Percentiles rank a stretch among this genome's conserved stretches.
phyloP scores from a whole-genome alignment of 768 basidiomycete genomes.

The Pisolithus sp. region DNA sequence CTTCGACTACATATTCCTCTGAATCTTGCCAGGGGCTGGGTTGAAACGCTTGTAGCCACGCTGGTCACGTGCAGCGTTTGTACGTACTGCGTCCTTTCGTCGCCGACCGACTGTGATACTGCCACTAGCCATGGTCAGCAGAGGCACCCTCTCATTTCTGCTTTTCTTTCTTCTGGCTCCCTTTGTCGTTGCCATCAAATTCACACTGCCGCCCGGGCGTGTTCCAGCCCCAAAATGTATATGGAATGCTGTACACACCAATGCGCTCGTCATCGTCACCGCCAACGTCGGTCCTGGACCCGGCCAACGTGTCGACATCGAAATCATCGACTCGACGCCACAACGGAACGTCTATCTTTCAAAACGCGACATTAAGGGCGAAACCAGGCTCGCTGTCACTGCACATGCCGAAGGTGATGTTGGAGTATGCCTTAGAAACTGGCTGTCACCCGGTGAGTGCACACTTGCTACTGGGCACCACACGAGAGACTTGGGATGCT shows the following conservation, averaged over 20 bases:
- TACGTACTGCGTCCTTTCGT: too few relatives aligned
- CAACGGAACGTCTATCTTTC: conserved; percentile 85
- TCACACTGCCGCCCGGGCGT: conserved; percentile 63
- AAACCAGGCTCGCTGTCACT: conserved; percentile 90
- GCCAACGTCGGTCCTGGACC: conserved; percentile 79
- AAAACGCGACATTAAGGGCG: conserved; percentile 82
- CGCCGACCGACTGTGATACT: too few relatives aligned
- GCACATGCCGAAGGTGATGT: conserved; percentile 91
- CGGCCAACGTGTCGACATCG: conserved; percentile 84
- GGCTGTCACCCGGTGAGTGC: conserved; percentile 62
- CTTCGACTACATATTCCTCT: too few relatives aligned
- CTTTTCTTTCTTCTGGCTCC: conserved; percentile 25
- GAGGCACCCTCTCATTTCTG: neutral
- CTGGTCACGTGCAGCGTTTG: too few relatives aligned
- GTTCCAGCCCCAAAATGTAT: conserved; percentile 82
- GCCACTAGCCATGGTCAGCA: neutral
- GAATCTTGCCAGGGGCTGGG: too few relatives aligned
- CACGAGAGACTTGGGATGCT: neutral
- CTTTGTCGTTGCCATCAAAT: conserved; percentile 68
- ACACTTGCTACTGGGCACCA: neutral
- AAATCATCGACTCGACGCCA: conserved; percentile 84
- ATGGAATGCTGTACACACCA: conserved; percentile 87
- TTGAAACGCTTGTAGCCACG: too few relatives aligned
- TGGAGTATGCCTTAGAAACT: conserved; percentile 91
- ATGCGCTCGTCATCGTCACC: conserved; percentile 91